phyloP scores from a whole-genome alignment of 768 basidiomycete genomes.

The Leccinum aurantiacum region DNA sequence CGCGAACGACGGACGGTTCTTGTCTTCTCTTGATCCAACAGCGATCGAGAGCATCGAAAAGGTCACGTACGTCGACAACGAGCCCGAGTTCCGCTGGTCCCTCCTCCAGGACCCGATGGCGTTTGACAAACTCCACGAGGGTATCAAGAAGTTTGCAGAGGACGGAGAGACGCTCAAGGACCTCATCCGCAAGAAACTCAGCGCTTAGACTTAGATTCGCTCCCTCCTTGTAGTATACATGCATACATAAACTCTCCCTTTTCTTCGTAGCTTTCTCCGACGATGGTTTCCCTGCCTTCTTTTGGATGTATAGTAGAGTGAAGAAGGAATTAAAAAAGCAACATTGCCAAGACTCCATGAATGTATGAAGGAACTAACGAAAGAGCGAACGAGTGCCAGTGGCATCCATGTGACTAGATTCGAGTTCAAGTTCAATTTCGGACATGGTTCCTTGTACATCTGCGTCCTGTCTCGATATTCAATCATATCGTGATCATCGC shows the following conservation, averaged over 20 bases:
- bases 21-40: neutral
- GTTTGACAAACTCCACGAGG: slow-evolving; percentile 98
- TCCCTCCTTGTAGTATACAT: neutral
- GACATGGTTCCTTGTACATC: too few species aligned
- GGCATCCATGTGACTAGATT: too few species aligned
- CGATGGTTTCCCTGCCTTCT: neutral
- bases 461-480: neutral
- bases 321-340: neutral
- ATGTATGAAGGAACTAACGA: neutral
- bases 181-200: slow-evolving; percentile 68
- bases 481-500: neutral
- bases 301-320: neutral
- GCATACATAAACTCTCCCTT: neutral
- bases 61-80: slow-evolving; percentile 85
- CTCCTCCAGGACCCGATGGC: slow-evolving; percentile 95
- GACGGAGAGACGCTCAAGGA: slow-evolving; percentile 89
- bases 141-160: slow-evolving; percentile 97
- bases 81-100: slow-evolving; percentile 94
- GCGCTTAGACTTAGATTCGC: slow-evolving; percentile 11
- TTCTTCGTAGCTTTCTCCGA: neutral
- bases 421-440: too few species aligned
- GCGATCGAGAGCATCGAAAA: slow-evolving; percentile 58
- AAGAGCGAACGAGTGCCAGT: neutral
- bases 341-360: neutral
- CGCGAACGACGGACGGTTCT: neutral